Evolutionary conservation across 75 land plant genomes (phyloP), one percentile per base, ranked within the genome.

Genomic region (Sequoia sempervirens): DNA sequence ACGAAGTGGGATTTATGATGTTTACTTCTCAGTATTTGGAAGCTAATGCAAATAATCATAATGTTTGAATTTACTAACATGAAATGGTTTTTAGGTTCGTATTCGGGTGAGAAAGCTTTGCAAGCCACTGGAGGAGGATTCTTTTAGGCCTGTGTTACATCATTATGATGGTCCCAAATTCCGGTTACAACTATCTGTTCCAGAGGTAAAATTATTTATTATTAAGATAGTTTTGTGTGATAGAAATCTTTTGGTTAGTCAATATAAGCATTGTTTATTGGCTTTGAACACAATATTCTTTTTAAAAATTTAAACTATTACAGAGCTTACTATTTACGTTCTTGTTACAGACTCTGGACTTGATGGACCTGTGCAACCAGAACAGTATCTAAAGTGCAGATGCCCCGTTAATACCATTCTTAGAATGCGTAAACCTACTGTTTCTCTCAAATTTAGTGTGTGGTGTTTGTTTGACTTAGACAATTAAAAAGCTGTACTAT

Each of bases 151-250:
- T 53, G 96, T 95, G 70, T 85, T 97, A 82, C 99, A 96, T 83
- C 99, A 97, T 83, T 95, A 95, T 84, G 98, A 97, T 89, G 98
- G 98, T 40, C 96, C 99, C 20, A 97, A 97, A 82, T 97, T 96
- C 73, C 96, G 99, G 72, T 89, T 94, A 79, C 96, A 94, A 75
- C 93, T 96, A 70, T 97, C 98, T 69, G 90, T 97, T 36, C 91
- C 94, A 37, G 96, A 97, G 99, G 90, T 97, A 92, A 89, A 43
- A 41, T 14, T n/a, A 41, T 14, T 4, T 40, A 45, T 38, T 18
- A 18, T 76, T 18, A 75, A 30, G 70, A 32, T 7, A 83, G 74
- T 15, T 40, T 28, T 32, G 20, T 66, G 30, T 41, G 32, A 28
- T 52, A 36, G 41, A 34, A 61, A 28, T 83, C 26, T 43, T 18